These are phyloP conservation scores for Microdochium nivale DNA, from an alignment of 2,329 filamentous ascomycete species.

Conservation along the genomic window DNA sequence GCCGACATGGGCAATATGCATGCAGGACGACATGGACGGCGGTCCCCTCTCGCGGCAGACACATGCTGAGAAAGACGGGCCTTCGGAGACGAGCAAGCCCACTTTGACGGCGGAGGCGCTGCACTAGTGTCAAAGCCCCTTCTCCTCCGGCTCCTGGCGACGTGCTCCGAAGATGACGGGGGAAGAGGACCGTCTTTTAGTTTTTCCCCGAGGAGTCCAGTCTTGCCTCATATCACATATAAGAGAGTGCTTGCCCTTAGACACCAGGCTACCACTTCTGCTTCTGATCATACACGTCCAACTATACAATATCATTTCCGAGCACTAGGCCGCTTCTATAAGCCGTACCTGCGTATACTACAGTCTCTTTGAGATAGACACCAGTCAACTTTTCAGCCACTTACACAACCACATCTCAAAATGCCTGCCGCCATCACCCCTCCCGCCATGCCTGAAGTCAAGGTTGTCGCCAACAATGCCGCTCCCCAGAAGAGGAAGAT, in stretches of 20 bases:
- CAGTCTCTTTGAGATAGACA: background rate
- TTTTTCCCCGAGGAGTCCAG: background rate
- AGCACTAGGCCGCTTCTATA: background rate
- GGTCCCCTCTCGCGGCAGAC: too few species aligned
- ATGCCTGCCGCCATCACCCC: constrained; percentile 30
- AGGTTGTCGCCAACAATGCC: constrained; percentile 16
- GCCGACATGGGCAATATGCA: background rate
- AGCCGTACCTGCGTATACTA: background rate
- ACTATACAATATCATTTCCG: background rate
- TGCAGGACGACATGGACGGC: background rate
- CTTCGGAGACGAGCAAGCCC: background rate
- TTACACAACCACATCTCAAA: constrained; percentile 11
- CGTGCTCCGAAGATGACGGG: background rate
- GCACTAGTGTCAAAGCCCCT: background rate
- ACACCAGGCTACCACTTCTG: background rate
- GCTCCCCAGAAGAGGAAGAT: constrained; percentile 43
- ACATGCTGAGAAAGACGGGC: background rate
- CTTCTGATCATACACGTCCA: background rate
- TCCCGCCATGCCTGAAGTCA: constrained; percentile 16
- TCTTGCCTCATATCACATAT: background rate
- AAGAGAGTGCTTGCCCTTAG: background rate
- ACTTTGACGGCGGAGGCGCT: background rate
- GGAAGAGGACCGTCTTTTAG: background rate
- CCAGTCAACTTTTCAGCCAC: background rate
- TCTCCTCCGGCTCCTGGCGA: background rate